Percentiles rank a stretch among this genome's conserved stretches.
phyloP scores from a whole-genome alignment of 495 filamentous ascomycete genomes.

The Penicillium turbatum region DNA sequence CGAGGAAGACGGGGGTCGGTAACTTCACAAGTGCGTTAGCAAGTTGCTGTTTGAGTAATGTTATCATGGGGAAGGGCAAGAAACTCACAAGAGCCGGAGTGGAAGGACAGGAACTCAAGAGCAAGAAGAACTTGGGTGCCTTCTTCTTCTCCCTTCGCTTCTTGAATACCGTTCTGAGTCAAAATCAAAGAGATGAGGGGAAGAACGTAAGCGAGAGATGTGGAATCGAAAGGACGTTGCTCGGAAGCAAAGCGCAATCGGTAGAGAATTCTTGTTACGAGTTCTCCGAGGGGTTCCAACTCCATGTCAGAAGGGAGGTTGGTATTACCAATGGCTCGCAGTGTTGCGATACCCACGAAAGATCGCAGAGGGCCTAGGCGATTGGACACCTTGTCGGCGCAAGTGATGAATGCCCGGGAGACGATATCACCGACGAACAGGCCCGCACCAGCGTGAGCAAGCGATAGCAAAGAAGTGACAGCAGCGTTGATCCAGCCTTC shows the following conservation, averaged over 20 bases:
- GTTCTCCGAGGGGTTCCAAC: constrained; percentile 75
- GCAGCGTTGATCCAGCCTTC: constrained; percentile 80
- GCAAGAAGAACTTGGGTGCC: constrained; percentile 85
- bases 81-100: constrained; percentile 63
- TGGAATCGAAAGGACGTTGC: constrained; percentile 82
- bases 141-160: constrained; percentile 60
- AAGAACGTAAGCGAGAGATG: constrained; percentile 81
- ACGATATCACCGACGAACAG: constrained; percentile 74
- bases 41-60: neutral
- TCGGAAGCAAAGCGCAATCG: constrained; percentile 84
- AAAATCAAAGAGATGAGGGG: constrained; percentile 76
- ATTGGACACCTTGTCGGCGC: constrained; percentile 63
- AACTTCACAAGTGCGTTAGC: constrained; percentile 33
- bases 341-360: constrained; percentile 83
- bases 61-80: neutral
- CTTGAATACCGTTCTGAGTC: constrained; percentile 70
- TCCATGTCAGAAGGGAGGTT: constrained; percentile 66
- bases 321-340: constrained; percentile 69
- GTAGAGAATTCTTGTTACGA: constrained; percentile 86
- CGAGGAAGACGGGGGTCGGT: constrained; percentile 71
- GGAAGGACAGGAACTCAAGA: constrained; percentile 85
- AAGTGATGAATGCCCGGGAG: constrained; percentile 73
- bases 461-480: constrained; percentile 62
- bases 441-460: constrained; percentile 73
- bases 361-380: constrained; percentile 72